phyloP scores from a whole-genome alignment of 495 filamentous ascomycete species.

The Daldinia decipiens region DNA sequence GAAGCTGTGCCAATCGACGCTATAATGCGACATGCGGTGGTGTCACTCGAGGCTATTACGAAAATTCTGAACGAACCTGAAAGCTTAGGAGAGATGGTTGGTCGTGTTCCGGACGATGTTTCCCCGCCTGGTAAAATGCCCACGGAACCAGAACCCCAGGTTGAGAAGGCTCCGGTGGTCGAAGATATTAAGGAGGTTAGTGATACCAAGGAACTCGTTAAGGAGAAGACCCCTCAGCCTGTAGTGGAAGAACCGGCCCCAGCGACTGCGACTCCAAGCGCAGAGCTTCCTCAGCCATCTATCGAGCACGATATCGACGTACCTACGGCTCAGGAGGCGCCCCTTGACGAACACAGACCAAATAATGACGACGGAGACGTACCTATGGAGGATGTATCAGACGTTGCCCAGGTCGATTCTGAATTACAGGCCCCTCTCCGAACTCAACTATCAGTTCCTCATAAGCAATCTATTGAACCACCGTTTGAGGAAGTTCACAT shows the following conservation, averaged over 20 bases:
- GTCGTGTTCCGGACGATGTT: conserved; percentile 47
- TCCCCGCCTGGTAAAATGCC: conserved; percentile 45
- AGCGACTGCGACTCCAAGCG: conserved; percentile 31
- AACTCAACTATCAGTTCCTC: conserved; percentile 24
- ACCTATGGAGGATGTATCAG: conserved; percentile 54
- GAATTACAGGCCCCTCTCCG: conserved; percentile 25
- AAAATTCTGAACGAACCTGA: conserved; percentile 50
- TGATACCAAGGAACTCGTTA: conserved; percentile 35
- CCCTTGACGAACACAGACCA: conserved; percentile 29
- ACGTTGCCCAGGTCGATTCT: conserved; percentile 53
- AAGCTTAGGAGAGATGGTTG: conserved; percentile 48
- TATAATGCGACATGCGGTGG: conserved; percentile 48
- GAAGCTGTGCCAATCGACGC: conserved; percentile 41
- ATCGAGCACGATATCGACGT: conserved; percentile 46
- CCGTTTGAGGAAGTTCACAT: conserved; percentile 40
- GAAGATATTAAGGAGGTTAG: conserved; percentile 45
- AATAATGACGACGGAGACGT: conserved; percentile 45
- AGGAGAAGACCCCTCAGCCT: conserved; percentile 42
- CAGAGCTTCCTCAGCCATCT: conserved; percentile 42
- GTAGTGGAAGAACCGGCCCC: conserved; percentile 26
- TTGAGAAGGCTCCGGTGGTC: conserved; percentile 50
- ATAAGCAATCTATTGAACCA: conserved; percentile 27
- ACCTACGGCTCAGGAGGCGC: conserved; percentile 23
- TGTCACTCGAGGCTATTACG: conserved; percentile 49
- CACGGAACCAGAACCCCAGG: conserved; percentile 52